phyloP scores from a whole-genome alignment of 2,329 filamentous ascomycete species.

The Epicoccum nigrum region DNA sequence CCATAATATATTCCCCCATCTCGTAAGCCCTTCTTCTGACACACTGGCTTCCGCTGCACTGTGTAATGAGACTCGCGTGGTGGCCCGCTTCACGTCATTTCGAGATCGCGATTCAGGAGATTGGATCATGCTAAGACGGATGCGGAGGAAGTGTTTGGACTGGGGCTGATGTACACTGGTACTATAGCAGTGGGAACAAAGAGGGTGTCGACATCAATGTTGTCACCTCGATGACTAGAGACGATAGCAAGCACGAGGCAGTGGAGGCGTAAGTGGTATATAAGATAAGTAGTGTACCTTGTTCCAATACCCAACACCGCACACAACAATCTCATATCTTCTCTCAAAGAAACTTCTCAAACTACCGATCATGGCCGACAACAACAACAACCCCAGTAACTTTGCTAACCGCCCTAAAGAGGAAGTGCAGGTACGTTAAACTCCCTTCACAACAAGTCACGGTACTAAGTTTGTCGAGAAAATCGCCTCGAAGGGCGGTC shows the following conservation, averaged over 20 bases:
- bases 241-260: neutral
- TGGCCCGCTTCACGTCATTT: neutral
- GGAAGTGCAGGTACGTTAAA: constrained; percentile 47
- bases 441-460: no score
- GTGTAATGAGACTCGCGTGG: neutral
- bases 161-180: neutral
- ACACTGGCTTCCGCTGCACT: neutral
- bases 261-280: neutral
- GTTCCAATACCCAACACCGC: neutral
- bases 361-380: constrained; percentile 41
- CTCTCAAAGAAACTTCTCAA: no score
- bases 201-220: neutral
- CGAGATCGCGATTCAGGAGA: neutral
- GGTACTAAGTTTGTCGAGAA: constrained; percentile 17
- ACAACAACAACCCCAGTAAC: constrained; percentile 57
- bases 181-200: neutral
- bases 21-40: neutral
- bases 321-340: no score
- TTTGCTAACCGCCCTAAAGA: constrained; percentile 58
- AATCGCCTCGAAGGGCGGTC: constrained; percentile 54
- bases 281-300: neutral
- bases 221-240: neutral
- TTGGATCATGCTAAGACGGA: no score
- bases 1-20: neutral
- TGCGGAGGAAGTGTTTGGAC: no score